Base-by-base conservation (phyloP, 2,329 filamentous ascomycete genomes). In the Aureobasidium sp. region DNA sequence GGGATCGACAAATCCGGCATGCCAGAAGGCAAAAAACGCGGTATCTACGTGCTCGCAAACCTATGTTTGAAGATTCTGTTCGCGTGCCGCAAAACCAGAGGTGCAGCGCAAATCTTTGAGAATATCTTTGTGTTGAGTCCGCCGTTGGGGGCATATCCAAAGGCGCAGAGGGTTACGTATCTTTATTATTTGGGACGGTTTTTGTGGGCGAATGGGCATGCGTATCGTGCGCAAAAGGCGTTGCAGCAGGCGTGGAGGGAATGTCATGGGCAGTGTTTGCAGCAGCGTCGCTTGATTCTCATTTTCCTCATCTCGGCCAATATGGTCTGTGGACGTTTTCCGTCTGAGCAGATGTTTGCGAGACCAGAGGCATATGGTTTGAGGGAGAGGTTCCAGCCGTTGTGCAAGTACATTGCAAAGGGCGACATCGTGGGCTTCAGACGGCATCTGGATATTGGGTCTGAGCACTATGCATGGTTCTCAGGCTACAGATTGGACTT, bases 121-220 rank as follows among this genome's bases (percentile, higher is more conserved):
- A 95, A 94, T 70, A 93, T 97, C 65, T 87, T 86, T 54, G 86
- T 89, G 62, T 88, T 90, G 66, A 92, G 90, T 0, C 91, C 91
- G 1, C 90, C 91, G 0, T 77, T 97, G 13, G 81, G 83, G 1
- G 83, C 90, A 57, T 97, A 95, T 70, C 91, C 92, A 2, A 90
- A 90, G 27, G 83, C 88, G 6, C 90, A 97, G 71, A 85, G 91
- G 53, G 91, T 96, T 55, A 96, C 91, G 3, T 97, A 92, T 68
- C 86, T 97, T 15, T 97, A 96, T 77, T 96, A 96, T 71, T 86
- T 97, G 6, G 93, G 93, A 21, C 87, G 91, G 63, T 97, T 93
- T 75, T 86, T 92, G 70, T 91, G 96, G 72, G 86, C 89, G 65
- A 92, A 90, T 72, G 88, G 86, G 66, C 87, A 96, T 71, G 96